phyloP scores from a whole-genome alignment of 495 filamentous ascomycete genomes.

The Trichoderma orchidacearum region DNA sequence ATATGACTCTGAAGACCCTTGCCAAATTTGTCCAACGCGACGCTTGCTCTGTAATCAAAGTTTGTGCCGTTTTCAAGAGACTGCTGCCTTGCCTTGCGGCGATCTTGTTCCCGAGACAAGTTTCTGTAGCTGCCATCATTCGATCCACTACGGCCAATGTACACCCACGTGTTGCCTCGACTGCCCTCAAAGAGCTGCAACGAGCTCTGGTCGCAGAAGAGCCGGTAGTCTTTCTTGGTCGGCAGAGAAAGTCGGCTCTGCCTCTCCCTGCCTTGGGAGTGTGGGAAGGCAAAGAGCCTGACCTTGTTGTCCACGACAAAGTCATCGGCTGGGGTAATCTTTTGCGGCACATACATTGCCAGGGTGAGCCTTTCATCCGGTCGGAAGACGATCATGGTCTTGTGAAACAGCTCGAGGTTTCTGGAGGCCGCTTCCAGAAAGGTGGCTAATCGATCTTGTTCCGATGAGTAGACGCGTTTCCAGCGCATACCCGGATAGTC shows the following conservation, averaged over 20 bases:
- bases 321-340: conserved; percentile 21
- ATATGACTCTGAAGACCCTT: conserved; percentile 23
- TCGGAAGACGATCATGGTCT: conserved; percentile 30
- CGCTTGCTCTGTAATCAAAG: conserved; percentile 25
- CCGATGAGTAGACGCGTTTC: conserved; percentile 29
- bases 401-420: conserved; percentile 27
- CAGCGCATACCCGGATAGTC: conserved; percentile 24
- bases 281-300: conserved; percentile 34
- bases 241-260: conserved; percentile 21
- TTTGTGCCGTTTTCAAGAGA: conserved; percentile 26
- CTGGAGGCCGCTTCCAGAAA: conserved; percentile 21
- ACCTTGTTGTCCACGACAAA: conserved; percentile 23
- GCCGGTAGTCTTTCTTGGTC: conserved; percentile 29
- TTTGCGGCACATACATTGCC: conserved; percentile 34
- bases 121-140: conserved; percentile 24
- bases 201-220: conserved; percentile 26
- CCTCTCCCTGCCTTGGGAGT: conserved; percentile 22
- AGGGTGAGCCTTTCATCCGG: conserved; percentile 33
- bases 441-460: conserved; percentile 20
- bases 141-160: conserved; percentile 16
- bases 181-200: conserved; percentile 31
- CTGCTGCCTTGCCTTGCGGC: conserved; percentile 17
- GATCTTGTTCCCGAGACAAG: conserved; percentile 15
- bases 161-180: conserved; percentile 30
- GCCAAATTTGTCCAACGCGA: conserved; percentile 35